Percentiles rank a stretch among this genome's conserved stretches.
Evolutionary conservation across 2,329 filamentous ascomycete genomes (phyloP).

Genomic region (Ophiosphaerella korrae): DNA sequence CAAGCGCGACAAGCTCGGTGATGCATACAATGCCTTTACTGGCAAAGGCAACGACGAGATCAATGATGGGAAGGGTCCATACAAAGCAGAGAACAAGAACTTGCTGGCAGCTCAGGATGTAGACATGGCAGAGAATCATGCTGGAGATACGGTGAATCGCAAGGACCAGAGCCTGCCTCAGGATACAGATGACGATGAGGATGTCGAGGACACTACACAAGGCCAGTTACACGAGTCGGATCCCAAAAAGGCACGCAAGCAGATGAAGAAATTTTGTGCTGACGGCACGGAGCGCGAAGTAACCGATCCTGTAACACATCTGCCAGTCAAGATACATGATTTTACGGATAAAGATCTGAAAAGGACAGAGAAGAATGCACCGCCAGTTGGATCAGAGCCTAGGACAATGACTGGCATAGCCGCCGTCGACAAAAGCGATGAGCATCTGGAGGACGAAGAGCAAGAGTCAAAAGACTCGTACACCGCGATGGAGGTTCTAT

Average conservation of each 20-base stretch:
- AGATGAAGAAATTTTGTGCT: slow-evolving; percentile 55
- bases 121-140: slow-evolving; percentile 39
- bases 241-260: slow-evolving; percentile 55
- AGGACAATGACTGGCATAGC: slow-evolving; percentile 53
- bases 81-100: slow-evolving; percentile 46
- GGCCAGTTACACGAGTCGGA: slow-evolving; percentile 42
- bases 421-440: slow-evolving; percentile 52
- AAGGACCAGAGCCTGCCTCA: slow-evolving; percentile 19
- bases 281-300: slow-evolving; percentile 63
- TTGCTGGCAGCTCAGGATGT: slow-evolving; percentile 31
- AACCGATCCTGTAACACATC: slow-evolving; percentile 74
- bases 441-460: slow-evolving; percentile 51
- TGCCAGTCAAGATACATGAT: slow-evolving; percentile 71
- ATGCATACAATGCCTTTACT: slow-evolving; percentile 42
- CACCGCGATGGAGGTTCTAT: slow-evolving; percentile 56
- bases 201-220: slow-evolving; percentile 53
- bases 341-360: slow-evolving; percentile 68
- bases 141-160: slow-evolving; percentile 26
- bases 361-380: slow-evolving; percentile 52
- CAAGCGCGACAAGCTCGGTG: slow-evolving; percentile 43
- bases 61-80: slow-evolving; percentile 35
- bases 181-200: slow-evolving; percentile 26
- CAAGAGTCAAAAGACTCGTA: slow-evolving; percentile 51
- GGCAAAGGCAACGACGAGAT: slow-evolving; percentile 33
- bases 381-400: slow-evolving; percentile 47